Conservation (phyloP, 192 early-diverging fungal species). For the Umbelopsis isabellina region DNA sequence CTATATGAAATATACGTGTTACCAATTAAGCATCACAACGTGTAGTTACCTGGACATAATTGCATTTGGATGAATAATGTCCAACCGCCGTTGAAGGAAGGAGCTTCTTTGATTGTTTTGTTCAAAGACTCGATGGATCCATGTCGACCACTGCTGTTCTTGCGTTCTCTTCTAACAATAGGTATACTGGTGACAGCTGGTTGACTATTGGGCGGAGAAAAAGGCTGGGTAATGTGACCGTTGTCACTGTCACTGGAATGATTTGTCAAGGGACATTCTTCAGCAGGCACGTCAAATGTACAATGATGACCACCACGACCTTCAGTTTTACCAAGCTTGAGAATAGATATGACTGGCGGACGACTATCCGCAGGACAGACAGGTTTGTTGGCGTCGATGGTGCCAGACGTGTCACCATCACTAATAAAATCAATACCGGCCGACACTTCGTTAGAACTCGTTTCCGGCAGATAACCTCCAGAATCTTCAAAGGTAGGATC, state of each 20-base stretch:
- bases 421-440: slow-evolving; percentile 37
- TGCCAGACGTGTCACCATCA: slow-evolving; percentile 18
- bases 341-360: background rate
- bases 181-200: slow-evolving; percentile 13
- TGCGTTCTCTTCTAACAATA: slow-evolving; percentile 1
- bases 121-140: slow-evolving; percentile 4
- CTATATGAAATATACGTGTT: background rate
- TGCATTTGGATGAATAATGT: slow-evolving; percentile 91
- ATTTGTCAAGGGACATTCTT: background rate
- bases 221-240: background rate
- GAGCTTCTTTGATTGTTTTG: background rate
- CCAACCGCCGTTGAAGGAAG: slow-evolving; percentile 35
- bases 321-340: slow-evolving; percentile 22
- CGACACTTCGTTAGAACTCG: slow-evolving; percentile 25
- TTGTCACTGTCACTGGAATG: slow-evolving; percentile 4
- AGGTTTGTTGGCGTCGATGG: background rate
- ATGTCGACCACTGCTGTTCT: background rate
- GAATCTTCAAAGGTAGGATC: slow-evolving; percentile 23
- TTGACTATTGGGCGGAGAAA: slow-evolving; percentile 15
- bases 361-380: background rate
- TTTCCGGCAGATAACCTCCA: slow-evolving; percentile 2
- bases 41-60: slow-evolving; percentile 67
- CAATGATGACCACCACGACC: slow-evolving; percentile 18
- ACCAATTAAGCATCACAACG: background rate
- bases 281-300: slow-evolving; percentile 1